Base-by-base conservation (phyloP, 2,329 filamentous ascomycete species). In the Remersonia thermophila region DNA sequence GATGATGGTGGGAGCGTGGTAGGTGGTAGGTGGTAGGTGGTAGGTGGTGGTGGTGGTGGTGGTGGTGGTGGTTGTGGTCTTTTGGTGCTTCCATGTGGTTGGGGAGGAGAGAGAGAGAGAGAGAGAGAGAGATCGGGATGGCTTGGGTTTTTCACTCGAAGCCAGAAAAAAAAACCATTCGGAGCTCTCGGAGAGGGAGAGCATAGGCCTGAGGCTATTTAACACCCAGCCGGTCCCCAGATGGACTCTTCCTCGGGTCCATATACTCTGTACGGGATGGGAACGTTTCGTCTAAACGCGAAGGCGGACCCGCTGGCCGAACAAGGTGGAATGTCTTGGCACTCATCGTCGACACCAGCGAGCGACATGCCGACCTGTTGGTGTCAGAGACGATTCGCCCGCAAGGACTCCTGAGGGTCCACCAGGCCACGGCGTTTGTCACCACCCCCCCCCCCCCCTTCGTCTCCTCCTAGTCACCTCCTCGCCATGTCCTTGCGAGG, bases 321-420 rank as follows among this genome's bases (percentile, higher is more conserved):
- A 44, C 16, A 34, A 27, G 33, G 14, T 42, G 35, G 43, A 41
- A 43, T 41, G 33, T 36, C 41, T 43, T 43, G 41, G 41, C 38
- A 13, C 23, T 8, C 35, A 33, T n/a, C 20, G 20, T 34, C 17
- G 30, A 41, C 36, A 45, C 40, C 35, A 36, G 32, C 37, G 3
- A 15, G 40, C 33, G 32, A 40, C 42, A 33, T 38, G 35, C 30
- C 35, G 30, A 11, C 10, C 32, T 27, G 36, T 35, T 43, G 39
- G 12, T 36, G 32, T 16, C 36, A 2, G 10, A 20, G 5, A 14
- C 34, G 8, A 30, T 34, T 33, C 20, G 39, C 16, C 23, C 27
- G 20, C 20, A 25, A 11, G n/a, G n/a, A n/a, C 25, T 25, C 32
- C 4, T 8, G 27, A 18, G 20, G 25, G 30, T 20, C 39, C 30